Evolutionary conservation across 768 basidiomycete species (phyloP).

Genomic region (Ramaria sp.): DNA sequence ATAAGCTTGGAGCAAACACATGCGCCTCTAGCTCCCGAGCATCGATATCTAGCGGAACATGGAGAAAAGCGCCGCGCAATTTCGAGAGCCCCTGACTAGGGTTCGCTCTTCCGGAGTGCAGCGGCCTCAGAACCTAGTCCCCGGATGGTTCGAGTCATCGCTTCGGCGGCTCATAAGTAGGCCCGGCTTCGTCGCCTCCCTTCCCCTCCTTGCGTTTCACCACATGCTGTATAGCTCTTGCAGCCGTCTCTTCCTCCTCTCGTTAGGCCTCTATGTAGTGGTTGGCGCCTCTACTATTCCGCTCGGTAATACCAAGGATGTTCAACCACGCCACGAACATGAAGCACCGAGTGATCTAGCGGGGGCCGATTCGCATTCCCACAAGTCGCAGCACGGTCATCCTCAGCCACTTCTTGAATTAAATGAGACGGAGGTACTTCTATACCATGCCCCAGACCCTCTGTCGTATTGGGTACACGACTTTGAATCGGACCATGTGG

Average conservation of each 20-base stretch:
- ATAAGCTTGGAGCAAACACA: too few relatives aligned
- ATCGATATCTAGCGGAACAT: too few relatives aligned
- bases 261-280: not conserved
- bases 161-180: not conserved
- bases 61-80: too few relatives aligned
- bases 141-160: too few relatives aligned
- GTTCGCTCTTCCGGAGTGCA: too few relatives aligned
- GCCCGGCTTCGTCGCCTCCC: not conserved
- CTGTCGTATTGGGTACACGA: constrained; percentile 81
- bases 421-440: constrained; percentile 67
- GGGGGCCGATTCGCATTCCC: not conserved
- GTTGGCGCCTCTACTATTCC: not conserved
- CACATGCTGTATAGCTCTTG: not conserved
- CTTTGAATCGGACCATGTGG: constrained; percentile 36
- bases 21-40: too few relatives aligned
- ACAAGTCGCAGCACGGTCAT: not conserved
- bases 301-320: not conserved
- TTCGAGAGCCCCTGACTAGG: too few relatives aligned
- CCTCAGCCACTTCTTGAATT: constrained; percentile 43
- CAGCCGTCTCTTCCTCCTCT: not conserved
- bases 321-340: not conserved
- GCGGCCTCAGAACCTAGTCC: too few relatives aligned
- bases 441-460: constrained; percentile 58
- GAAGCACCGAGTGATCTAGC: not conserved
- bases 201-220: not conserved